Base-by-base conservation (phyloP, 768 basidiomycete genomes). In the Phanerochaete sordida region DNA sequence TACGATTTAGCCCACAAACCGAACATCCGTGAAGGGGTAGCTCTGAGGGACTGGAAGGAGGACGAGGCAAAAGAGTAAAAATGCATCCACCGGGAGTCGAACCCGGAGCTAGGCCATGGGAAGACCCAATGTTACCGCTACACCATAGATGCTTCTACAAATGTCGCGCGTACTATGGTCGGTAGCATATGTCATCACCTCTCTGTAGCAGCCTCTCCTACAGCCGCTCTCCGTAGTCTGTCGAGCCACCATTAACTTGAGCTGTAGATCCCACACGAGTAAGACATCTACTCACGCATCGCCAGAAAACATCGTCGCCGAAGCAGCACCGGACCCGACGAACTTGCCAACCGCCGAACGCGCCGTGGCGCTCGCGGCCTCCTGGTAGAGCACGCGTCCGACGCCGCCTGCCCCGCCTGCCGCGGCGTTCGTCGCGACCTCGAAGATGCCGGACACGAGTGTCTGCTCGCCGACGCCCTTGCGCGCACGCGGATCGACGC, bases 71-170 rank as follows among this genome's bases (percentile, higher is more conserved):
- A 19, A 11, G 19, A 43, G 19, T 19, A 55, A 60, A 60, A n/a
- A 13, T 81, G 80, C 80, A 74, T 76, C 73, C 70, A 72, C 81
- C 78, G 80, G 80, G 81, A 81, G 76, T 81, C 80, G 81, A 81
- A 81, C 80, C 80, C 80, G 78, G 79, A 70, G 81, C 80, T 80
- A 79, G 79, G 78, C 78, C 78, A 80, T 88, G 87, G 87, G 87
- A 89, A 88, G 86, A 87, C 85, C 84, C 85, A 86, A 89, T 88
- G 87, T 88, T 88, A 88, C 87, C 87, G 82, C 75, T 88, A 88
- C 86, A 87, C 86, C 84, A 88, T 68, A 63, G 64, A 68, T 69
- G 73, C 73, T 57, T 61, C 9, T 35, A 47, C 16, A 16, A 13
- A 39, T 53, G 33, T 51, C 30, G 33, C 33, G 33, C 13, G 48